Conservation (phyloP, 2,329 filamentous ascomycete genomes). For the Fusarium neocosmosporiellum region DNA sequence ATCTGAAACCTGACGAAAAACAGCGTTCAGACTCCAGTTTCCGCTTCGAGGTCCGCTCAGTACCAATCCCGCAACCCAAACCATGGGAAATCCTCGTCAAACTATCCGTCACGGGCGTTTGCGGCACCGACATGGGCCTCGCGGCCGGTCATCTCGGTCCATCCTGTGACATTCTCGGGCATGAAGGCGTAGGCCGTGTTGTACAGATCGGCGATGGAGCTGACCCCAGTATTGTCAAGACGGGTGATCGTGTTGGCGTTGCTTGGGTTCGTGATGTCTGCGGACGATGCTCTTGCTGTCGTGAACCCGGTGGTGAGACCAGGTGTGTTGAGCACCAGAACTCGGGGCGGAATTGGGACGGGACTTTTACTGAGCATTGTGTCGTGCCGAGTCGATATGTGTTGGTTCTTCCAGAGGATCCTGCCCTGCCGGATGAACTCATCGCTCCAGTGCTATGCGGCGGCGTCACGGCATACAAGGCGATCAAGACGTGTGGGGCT, state of each 20-base stretch:
- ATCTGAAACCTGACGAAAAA: background rate
- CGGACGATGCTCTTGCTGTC: constrained; percentile 49
- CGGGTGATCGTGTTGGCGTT: constrained; percentile 20
- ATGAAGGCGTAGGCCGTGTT: constrained; percentile 33
- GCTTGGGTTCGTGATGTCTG: constrained; percentile 45
- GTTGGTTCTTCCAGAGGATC: constrained; percentile 38
- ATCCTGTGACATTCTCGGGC: constrained; percentile 27
- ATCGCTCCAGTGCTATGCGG: constrained; percentile 56
- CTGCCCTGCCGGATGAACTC: constrained; percentile 46
- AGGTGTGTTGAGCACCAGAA: constrained; percentile 49
- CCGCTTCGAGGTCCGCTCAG: constrained; percentile 7
- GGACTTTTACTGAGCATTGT: constrained; percentile 54
- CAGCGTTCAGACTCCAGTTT: constrained; percentile 14
- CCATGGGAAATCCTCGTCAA: constrained; percentile 32
- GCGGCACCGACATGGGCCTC: constrained; percentile 34
- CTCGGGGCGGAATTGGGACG: constrained; percentile 49
- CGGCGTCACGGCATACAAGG: constrained; percentile 58
- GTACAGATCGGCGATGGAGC: constrained; percentile 14
- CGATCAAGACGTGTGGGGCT: constrained; percentile 47
- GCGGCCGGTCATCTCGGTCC: constrained; percentile 31
- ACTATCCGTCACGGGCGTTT: constrained; percentile 27
- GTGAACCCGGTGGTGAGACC: constrained; percentile 48
- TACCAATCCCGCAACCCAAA: background rate
- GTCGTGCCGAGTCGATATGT: constrained; percentile 51
- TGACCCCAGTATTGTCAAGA: background rate